phyloP scores from a whole-genome alignment of 768 basidiomycete species.

The Calvatia gigantea region DNA sequence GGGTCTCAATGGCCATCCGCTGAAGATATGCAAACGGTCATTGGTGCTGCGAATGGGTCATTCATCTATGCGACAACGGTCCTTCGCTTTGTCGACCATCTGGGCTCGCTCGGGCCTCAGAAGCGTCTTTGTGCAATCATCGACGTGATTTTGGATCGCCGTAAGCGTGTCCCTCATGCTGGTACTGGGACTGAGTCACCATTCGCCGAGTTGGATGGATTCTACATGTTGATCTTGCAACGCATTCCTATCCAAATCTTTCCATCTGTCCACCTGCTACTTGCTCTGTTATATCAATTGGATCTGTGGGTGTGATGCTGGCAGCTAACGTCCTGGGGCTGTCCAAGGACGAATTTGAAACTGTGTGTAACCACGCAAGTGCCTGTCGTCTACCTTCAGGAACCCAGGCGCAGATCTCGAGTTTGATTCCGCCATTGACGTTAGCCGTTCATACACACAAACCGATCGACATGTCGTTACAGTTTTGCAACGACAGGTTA shows the following conservation, averaged over 20 bases:
- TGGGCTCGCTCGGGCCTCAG: conserved; percentile 1
- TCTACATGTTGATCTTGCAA: conserved; percentile 14
- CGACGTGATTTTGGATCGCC: neutral
- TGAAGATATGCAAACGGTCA: conserved; percentile 7
- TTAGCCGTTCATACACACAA: too few species aligned
- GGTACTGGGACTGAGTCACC: neutral
- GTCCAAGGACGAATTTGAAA: too few species aligned
- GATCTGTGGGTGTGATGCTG: too few species aligned
- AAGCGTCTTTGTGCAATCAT: neutral
- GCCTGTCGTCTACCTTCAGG: too few species aligned
- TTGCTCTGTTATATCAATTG: neutral
- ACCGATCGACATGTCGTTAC: too few species aligned
- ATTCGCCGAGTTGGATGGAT: conserved; percentile 15
- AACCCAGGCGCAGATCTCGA: too few species aligned
- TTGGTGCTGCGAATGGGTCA: conserved; percentile 18
- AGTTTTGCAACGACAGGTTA: neutral
- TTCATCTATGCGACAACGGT: conserved; percentile 27
- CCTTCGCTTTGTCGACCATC: conserved; percentile 22
- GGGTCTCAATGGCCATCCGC: conserved; percentile 7
- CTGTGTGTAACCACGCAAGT: too few species aligned
- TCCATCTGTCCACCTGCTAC: neutral
- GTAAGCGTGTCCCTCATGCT: neutral
- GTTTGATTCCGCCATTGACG: too few species aligned
- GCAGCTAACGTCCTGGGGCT: too few species aligned
- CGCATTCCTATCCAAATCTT: neutral